phyloP scores from a whole-genome alignment of 2,329 filamentous ascomycete species.

The Cercospora nicotianae region DNA sequence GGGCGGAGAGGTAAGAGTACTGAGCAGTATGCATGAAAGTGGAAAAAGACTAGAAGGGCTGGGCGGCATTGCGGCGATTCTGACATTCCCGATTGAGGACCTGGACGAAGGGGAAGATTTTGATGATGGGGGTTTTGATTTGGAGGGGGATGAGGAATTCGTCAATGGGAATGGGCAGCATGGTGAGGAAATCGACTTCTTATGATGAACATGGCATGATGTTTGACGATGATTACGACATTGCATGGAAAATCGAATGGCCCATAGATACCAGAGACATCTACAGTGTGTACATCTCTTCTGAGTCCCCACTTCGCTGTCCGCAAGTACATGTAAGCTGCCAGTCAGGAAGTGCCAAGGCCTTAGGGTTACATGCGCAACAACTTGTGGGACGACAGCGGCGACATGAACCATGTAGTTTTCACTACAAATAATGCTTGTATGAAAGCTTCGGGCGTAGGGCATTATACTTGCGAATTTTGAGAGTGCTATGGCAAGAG shows the following conservation, averaged over 20 bases:
- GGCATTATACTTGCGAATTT: background rate
- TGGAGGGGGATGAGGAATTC: conserved; percentile 21
- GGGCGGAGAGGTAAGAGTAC: conserved; percentile 82
- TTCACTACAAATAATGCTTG: too few relatives aligned
- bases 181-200: conserved; percentile 25
- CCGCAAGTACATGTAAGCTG: background rate
- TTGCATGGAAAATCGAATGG: conserved; percentile 1
- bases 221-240: background rate
- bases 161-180: conserved; percentile 20
- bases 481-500: background rate
- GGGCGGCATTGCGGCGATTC: conserved; percentile 82
- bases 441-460: background rate
- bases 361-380: conserved; percentile 1
- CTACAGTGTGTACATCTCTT: background rate
- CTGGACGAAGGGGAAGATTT: conserved; percentile 60
- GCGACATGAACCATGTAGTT: background rate
- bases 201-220: conserved; percentile 14
- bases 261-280: background rate
- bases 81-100: conserved; percentile 87
- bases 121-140: conserved; percentile 24
- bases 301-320: background rate
- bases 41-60: conserved; percentile 79
- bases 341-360: background rate
- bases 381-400: background rate
- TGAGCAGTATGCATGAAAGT: conserved; percentile 93